A percentile compares a stretch with the other conserved stretches of the same genome.
These are phyloP conservation scores for Carpinus viminea DNA, from an alignment of 306 rosid genomes.

Conservation along the genomic window DNA sequence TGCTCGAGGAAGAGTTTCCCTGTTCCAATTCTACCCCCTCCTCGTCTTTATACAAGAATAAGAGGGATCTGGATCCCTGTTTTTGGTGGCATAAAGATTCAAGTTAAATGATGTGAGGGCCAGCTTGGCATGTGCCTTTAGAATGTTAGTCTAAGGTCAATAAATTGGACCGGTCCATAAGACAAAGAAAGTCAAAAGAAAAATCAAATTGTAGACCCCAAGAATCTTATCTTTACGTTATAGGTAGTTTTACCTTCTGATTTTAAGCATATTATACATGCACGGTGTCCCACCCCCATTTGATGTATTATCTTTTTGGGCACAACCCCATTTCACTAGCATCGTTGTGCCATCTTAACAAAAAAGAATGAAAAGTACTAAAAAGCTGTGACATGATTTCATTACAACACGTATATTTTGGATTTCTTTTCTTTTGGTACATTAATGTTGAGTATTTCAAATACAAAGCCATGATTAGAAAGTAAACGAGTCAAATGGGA, in stretches of 20 bases:
- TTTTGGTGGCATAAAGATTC: constrained; percentile 22
- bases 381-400: background rate
- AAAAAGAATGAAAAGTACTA: no score
- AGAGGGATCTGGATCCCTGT: background rate
- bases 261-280: background rate
- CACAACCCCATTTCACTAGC: background rate
- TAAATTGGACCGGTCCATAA: constrained; percentile 13
- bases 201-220: background rate
- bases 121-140: constrained; percentile 13
- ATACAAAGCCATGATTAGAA: background rate
- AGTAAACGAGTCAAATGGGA: background rate
- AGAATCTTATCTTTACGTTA: constrained; percentile 4
- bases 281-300: no score
- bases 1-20: no score
- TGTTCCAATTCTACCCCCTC: no score
- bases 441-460: background rate
- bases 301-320: background rate
- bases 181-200: background rate
- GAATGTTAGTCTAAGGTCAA: background rate
- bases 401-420: background rate
- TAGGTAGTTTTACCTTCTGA: background rate
- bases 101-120: constrained; percentile 24
- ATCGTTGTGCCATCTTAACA: background rate
- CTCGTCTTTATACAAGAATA: no score
- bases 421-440: background rate